Evolutionary conservation across 768 basidiomycete species (phyloP), one percentile per base, ranked within the genome.

Genomic region (Russula sp.): DNA sequence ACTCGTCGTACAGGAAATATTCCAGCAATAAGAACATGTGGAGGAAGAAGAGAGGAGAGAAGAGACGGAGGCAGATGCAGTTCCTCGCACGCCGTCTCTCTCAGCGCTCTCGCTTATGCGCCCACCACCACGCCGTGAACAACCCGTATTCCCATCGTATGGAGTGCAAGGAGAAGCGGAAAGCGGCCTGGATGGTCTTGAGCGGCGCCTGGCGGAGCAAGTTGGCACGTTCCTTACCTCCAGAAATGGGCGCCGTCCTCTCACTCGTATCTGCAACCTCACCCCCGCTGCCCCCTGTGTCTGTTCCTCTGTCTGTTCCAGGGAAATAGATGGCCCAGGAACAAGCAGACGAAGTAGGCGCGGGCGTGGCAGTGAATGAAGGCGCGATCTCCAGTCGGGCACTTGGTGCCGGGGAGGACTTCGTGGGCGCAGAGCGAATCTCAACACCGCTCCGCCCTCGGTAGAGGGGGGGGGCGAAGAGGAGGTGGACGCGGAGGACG

Each of bases 111-210:
- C 70, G 0, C 70, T 75, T 34, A 69, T 74, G 22, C 72, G 71
- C 35, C 68, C 68, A 8, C 68, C 70, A 5, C 48, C 16, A 63
- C 27, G 45, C 58, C 60, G 10, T 20, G 47, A 51, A 27, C 27
- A 18, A 6, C 47, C 40, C 27, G 50, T 3, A 13, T 34, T 35
- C 27, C 31, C 31, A 39, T n/a, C 57, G n/a, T 31, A 39, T 44
- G 47, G n/a, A 3, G 49, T 37, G 59, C 67, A 4, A 51, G 61
- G 55, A 10, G 54, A 49, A 6, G 55, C 64, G 47, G 83, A 82
- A 67, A 84, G 78, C 55, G 89, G 89, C 9, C 74, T 92, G 3
- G 89, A 92, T 66, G 89, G 85, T 3, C 74, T 92, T 8, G 89
- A 92, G 70, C 77, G 82, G 53, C 77, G 84, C 56, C 75, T 92